These are phyloP conservation scores for Pseudofabraea citricarpa DNA, from an alignment of 2,329 filamentous ascomycete genomes.

Conservation along the genomic window DNA sequence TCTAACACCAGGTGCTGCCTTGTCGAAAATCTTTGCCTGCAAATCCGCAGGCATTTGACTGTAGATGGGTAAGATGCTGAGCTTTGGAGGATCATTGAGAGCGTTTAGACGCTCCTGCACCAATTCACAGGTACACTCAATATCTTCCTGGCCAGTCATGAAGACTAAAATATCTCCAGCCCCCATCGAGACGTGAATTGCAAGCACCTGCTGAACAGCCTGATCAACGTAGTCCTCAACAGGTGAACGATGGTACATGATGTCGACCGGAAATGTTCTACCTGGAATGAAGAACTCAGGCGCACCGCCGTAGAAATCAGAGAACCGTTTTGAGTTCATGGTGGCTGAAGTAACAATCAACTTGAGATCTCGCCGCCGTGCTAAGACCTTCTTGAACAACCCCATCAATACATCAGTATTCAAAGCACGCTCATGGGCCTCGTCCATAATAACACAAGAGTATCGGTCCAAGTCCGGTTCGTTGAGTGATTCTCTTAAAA, in stretches of 20 bases:
- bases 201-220: constrained; percentile 90
- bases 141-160: constrained; percentile 99
- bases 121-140: constrained; percentile 92
- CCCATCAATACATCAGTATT: constrained; percentile 98
- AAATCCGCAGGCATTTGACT: constrained; percentile 99
- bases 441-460: constrained; percentile 99
- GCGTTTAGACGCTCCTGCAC: constrained; percentile 82
- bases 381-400: constrained; percentile 92
- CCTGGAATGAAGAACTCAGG: constrained; percentile 96
- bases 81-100: constrained; percentile 89
- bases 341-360: constrained; percentile 97
- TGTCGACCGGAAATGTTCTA: constrained; percentile 92
- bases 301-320: constrained; percentile 91
- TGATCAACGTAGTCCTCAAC: constrained; percentile 98
- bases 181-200: constrained; percentile 94
- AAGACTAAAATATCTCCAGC: constrained; percentile 93
- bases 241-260: constrained; percentile 90
- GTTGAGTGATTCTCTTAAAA: constrained; percentile 87
- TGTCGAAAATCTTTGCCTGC: constrained; percentile 96
- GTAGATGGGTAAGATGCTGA: constrained; percentile 95
- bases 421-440: constrained; percentile 92
- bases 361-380: constrained; percentile 84
- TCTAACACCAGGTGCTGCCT: constrained; percentile 80
- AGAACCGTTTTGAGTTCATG: constrained; percentile 96
- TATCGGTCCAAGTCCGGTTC: constrained; percentile 93